phyloP scores from a whole-genome alignment of 2,329 filamentous ascomycete genomes.

The Xylariomycetidae sp. region DNA sequence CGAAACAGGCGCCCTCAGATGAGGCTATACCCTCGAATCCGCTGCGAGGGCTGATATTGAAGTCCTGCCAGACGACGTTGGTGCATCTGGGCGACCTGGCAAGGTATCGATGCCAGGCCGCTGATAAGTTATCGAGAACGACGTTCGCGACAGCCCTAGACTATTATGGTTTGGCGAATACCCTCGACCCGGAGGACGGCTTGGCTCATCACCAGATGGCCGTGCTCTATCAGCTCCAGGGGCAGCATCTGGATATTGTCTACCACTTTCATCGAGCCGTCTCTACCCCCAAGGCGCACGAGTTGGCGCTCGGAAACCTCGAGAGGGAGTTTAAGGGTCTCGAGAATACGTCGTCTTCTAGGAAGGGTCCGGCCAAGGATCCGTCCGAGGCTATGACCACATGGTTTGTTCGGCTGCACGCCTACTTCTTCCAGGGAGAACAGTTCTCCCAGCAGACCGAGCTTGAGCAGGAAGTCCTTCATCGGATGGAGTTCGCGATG shows the following conservation, averaged over 20 bases:
- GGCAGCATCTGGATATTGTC: constrained; percentile 76
- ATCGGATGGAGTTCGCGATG: constrained; percentile 68
- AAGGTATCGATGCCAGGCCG: constrained; percentile 74
- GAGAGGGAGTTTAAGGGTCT: constrained; percentile 67
- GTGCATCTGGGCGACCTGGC: constrained; percentile 87
- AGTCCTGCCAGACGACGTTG: constrained; percentile 76
- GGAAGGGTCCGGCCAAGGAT: constrained; percentile 38
- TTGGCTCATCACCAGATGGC: constrained; percentile 86
- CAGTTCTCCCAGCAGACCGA: constrained; percentile 72
- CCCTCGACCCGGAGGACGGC: constrained; percentile 73
- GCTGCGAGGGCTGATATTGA: constrained; percentile 57
- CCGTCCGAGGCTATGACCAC: constrained; percentile 62
- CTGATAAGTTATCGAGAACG: constrained; percentile 57
- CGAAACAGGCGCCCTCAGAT: constrained; percentile 38
- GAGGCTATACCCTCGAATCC: constrained; percentile 36
- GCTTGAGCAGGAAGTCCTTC: constrained; percentile 79
- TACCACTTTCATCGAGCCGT: constrained; percentile 88
- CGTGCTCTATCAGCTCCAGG: constrained; percentile 74
- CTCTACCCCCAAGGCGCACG: constrained; percentile 68
- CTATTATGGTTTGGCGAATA: constrained; percentile 79
- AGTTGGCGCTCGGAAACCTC: constrained; percentile 70
- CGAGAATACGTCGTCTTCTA: constrained; percentile 32
- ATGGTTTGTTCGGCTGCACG: constrained; percentile 85
- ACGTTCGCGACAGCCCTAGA: constrained; percentile 76
- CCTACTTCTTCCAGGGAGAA: constrained; percentile 74